Evolutionary conservation across 768 basidiomycete genomes (phyloP), one percentile per base, ranked within the genome.

Genomic region (Russula abietina): DNA sequence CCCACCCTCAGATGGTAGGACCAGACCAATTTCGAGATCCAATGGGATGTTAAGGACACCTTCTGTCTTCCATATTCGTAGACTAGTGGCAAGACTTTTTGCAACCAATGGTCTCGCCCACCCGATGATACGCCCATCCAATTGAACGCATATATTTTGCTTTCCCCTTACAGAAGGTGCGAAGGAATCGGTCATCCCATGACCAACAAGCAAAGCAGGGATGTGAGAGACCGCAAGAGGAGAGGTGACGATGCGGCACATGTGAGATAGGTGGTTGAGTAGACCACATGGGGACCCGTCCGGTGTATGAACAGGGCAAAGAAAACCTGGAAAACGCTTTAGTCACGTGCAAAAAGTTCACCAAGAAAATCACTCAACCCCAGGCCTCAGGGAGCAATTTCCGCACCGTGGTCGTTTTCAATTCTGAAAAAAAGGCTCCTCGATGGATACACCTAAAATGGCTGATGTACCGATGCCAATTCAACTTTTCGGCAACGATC

Each of bases 381-480:
- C 97, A 99, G 38, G 96, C 91, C 75, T 99, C 97, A 26, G 97
- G 97, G 19, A 98, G 78, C 55, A 99, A 78, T 74, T 98, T 98
- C 66, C 97, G 87, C 59, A 99, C 97, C 24, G 93, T 88, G 0
- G 97, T 99, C 1, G 97, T 99, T 79, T 98, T 98, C 58, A 98
- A 84, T 73, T 98, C 94, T 8, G 95, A 91, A 72, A 99, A 99
- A 83, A 99, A 99, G 41, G 97, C 94, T 73, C 97, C 97, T 76
- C 97, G 91, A 76, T 99, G 97, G 33, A 99, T 93, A 74, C 91
- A 97, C 61, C 97, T 83, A 80, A 99, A 99, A 77, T 99, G 97
- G 71, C 90, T 91, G 74, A 99, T 93, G 74, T 98, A 99, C 41
- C 97, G 93, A 68, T 91, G 88, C 86, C 97, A 99, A 74, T 99